A percentile compares a stretch with the other conserved stretches of the same genome.
Conservation (phyloP, 495 filamentous ascomycete species). For the Tuber borchii region DNA sequence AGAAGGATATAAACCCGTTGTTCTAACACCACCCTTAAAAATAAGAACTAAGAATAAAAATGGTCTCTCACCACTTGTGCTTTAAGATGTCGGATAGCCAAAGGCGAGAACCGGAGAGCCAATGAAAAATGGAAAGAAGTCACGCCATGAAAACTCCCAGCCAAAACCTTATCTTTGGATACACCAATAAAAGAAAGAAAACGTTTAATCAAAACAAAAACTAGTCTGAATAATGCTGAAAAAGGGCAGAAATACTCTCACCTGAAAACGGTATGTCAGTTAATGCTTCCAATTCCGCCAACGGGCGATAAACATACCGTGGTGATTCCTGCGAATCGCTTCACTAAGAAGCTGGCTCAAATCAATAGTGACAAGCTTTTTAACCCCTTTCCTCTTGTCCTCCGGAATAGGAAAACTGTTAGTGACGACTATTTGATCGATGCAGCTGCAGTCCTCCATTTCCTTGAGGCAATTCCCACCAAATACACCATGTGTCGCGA, state of each 20-base stretch:
- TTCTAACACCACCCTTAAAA: constrained; percentile 2
- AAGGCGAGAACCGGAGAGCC: constrained; percentile 13
- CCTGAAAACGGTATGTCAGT: constrained; percentile 39
- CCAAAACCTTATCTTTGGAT: constrained; percentile 37
- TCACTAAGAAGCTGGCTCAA: constrained; percentile 80
- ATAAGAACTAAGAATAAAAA: not conserved
- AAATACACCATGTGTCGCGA: constrained; percentile 94
- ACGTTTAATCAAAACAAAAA: constrained; percentile 13
- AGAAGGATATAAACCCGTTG: not conserved
- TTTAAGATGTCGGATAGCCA: constrained; percentile 10
- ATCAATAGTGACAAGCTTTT: constrained; percentile 83
- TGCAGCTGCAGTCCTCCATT: constrained; percentile 83
- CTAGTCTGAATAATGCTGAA: constrained; percentile 62
- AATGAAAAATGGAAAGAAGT: constrained; percentile 22
- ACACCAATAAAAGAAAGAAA: constrained; percentile 27
- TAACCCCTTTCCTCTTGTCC: constrained; percentile 59
- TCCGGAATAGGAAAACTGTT: constrained; percentile 87
- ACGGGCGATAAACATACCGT: constrained; percentile 59
- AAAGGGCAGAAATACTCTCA: constrained; percentile 78
- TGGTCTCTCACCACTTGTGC: constrained; percentile 4
- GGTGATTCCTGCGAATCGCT: constrained; percentile 90
- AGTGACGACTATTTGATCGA: constrained; percentile 89
- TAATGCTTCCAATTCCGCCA: constrained; percentile 26
- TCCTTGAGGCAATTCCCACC: constrained; percentile 82
- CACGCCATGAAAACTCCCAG: constrained; percentile 27